Evolutionary conservation across 208 protist species (phyloP), one percentile per base, ranked within the genome.

Genomic region (Leishmania mexicana): DNA sequence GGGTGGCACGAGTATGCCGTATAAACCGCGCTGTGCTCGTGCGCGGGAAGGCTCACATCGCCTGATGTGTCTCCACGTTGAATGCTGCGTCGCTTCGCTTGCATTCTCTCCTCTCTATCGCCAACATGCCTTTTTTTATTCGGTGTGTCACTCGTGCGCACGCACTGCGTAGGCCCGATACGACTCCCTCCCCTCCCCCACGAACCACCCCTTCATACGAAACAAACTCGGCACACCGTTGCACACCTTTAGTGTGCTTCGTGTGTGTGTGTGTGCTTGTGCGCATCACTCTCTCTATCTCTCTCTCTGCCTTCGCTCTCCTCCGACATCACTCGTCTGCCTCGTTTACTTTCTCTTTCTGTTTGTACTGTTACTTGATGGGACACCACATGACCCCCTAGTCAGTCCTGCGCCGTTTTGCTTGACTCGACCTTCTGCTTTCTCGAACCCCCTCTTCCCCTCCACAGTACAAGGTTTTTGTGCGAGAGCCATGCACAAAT

Each of bases 51-150:
- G 57, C 57, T 8, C n/a, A 21, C n/a, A 17, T 38, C 31, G 60
- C n/a, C 13, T 10, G 45, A 80, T 62, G 68, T 78, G 67, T 65
- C 73, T 79, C 78, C 28, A 4, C 5, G 49, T 76, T 5, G 45
- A 45, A 19, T 35, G 24, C 28, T 76, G 49, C n/a, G 7, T 40
- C 31, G 10, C 21, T 53, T 76, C 28, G 24, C n/a, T 60, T 76
- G 31, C 15, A 21, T 35, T 31, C 11, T 13, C 24, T 42, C 11
- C 31, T 31, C 49, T 60, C 28, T 35, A 38, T 45, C 4, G 31
- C 47, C 11, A 11, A 31, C 28, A 28, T n/a, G 6, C 70, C 24
- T 42, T n/a, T 76, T 1, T 35, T 54, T 7, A 31, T 35, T 31
- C 7, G 7, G 24, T 19, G 0, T 21, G 35, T n/a, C 3, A 40